A percentile compares a stretch with the other conserved stretches of the same genome.
Evolutionary conservation across 345 rosid species (phyloP).

Genomic region (Nasturtium officinale): DNA sequence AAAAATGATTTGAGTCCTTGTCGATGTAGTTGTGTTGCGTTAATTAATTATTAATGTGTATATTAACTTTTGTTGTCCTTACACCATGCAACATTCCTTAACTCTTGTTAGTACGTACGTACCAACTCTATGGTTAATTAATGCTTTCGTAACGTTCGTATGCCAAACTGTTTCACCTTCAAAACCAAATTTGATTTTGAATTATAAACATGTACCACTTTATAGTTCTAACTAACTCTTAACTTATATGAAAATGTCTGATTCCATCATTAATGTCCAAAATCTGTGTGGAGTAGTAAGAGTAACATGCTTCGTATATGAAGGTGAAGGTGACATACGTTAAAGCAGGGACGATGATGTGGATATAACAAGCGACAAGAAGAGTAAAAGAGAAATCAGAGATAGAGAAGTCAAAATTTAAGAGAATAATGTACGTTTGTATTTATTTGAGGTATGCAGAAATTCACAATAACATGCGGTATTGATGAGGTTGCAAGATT

Average conservation of each 20-base stretch:
- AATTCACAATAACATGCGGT: constrained; percentile 36
- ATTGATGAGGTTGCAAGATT: constrained; percentile 50
- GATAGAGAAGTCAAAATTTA: constrained; percentile 38
- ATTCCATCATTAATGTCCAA: constrained; percentile 32
- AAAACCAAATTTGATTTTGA: constrained; percentile 28
- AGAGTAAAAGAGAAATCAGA: background rate
- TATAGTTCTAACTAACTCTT: constrained; percentile 42
- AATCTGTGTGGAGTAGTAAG: constrained; percentile 28
- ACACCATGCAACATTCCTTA: constrained; percentile 31
- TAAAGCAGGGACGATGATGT: constrained; percentile 39
- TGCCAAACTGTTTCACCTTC: constrained; percentile 33
- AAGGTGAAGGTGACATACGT: constrained; percentile 38
- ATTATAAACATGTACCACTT: constrained; percentile 27
- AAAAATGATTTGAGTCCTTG: constrained; percentile 19
- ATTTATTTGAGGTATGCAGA: constrained; percentile 27
- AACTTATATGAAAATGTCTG: constrained; percentile 39
- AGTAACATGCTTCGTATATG: constrained; percentile 40
- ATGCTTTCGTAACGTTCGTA: constrained; percentile 1
- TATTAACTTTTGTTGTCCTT: constrained; percentile 5
- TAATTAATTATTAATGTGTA: constrained; percentile 8
- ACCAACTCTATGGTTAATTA: constrained; percentile 28
- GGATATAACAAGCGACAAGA: constrained; percentile 28
- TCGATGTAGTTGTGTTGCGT: constrained; percentile 21
- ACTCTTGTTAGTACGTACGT: constrained; percentile 25
- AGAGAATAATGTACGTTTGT: constrained; percentile 38